phyloP scores from a whole-genome alignment of 768 basidiomycete genomes.

The Rhizopogon vinicolor region DNA sequence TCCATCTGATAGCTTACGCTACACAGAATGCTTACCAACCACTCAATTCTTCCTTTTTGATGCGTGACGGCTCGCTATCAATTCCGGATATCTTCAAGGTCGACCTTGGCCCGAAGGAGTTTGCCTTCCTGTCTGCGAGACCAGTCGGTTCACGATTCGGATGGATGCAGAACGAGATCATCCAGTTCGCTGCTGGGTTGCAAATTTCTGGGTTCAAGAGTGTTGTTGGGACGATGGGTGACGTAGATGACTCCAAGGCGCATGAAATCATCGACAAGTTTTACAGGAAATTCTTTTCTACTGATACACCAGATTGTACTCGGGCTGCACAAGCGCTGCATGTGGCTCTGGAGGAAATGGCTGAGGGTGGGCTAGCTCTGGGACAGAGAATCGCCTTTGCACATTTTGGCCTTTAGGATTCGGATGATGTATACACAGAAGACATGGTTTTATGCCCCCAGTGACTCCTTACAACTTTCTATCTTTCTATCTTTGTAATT shows the following conservation, averaged over 20 bases:
- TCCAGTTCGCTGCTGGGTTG: slow-evolving; percentile 21
- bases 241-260: not conserved
- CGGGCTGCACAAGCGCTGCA: slow-evolving; percentile 4
- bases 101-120: not conserved
- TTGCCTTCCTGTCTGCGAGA: slow-evolving; percentile 15
- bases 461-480: too few relatives aligned
- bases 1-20: slow-evolving; percentile 18
- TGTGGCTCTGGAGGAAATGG: not conserved
- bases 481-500: not conserved
- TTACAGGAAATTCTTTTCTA: not conserved
- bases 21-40: slow-evolving; percentile 4
- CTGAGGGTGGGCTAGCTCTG: not conserved
- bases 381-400: slow-evolving; percentile 1
- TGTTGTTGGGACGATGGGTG: slow-evolving; percentile 20
- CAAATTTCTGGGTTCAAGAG: slow-evolving; percentile 18
- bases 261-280: not conserved
- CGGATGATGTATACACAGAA: not conserved
- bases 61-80: slow-evolving; percentile 1
- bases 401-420: slow-evolving; percentile 2
- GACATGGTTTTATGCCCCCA: too few relatives aligned
- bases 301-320: not conserved
- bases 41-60: slow-evolving; percentile 6
- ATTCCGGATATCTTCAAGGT: slow-evolving; percentile 2
- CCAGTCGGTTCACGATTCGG: not conserved
- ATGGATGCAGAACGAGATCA: slow-evolving; percentile 11